Evolutionary conservation across 345 rosid species (phyloP).

Genomic region (Psidium guajava): DNA sequence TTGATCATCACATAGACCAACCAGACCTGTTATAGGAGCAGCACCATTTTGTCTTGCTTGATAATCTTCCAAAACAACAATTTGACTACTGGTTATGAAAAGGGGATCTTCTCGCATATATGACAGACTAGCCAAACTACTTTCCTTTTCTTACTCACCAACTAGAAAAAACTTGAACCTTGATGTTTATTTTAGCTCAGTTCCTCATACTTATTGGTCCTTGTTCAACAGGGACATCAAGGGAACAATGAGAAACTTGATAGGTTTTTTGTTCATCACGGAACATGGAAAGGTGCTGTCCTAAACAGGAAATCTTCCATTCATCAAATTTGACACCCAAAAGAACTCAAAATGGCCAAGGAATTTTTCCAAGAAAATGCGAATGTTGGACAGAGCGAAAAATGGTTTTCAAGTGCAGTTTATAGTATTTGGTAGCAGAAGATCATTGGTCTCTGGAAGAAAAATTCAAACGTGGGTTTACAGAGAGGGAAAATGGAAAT

Average conservation of each 20-base stretch:
- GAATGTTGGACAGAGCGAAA: neutral
- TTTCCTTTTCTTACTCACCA: neutral
- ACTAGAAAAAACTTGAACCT: neutral
- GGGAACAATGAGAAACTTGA: neutral
- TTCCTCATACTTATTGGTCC: neutral
- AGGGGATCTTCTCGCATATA: neutral
- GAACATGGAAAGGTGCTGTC: neutral
- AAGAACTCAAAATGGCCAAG: neutral
- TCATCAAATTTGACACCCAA: neutral
- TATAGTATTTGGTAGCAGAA: neutral
- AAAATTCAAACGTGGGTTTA: neutral
- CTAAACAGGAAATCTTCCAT: rapidly evolving
- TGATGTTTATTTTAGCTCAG: neutral
- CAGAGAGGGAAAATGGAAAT: neutral
- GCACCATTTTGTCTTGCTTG: neutral
- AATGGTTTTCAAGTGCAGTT: neutral
- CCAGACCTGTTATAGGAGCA: neutral
- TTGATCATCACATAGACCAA: neutral
- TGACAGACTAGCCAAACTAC: neutral
- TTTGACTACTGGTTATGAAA: too few species aligned
- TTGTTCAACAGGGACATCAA: neutral
- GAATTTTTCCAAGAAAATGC: neutral
- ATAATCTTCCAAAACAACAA: neutral
- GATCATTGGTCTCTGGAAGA: neutral
- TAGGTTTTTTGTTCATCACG: neutral